Evolutionary conservation across 139 green algal genomes (phyloP).

Genomic region (Chlamydomonas sp.): DNA sequence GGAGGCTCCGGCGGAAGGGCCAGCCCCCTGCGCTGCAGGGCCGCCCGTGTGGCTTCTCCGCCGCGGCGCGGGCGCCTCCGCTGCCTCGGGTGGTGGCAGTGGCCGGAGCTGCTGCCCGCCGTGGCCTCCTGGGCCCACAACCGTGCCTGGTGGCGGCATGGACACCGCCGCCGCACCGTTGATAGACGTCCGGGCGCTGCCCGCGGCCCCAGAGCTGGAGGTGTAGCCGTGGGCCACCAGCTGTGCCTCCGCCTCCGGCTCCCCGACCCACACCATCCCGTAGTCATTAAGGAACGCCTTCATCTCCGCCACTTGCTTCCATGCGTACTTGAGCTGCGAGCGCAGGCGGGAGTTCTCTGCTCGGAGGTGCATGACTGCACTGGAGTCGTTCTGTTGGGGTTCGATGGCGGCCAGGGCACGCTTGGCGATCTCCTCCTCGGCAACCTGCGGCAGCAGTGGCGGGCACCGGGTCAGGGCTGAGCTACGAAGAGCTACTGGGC

Average conservation of each 20-base stretch:
- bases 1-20: neutral
- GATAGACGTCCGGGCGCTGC: neutral
- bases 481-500: neutral
- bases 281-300: constrained; percentile 74
- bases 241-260: constrained; percentile 22
- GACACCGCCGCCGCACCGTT: neutral
- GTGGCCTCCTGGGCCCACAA: neutral
- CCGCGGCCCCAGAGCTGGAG: neutral
- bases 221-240: constrained; percentile 9
- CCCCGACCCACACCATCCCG: constrained; percentile 69
- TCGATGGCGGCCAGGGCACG: constrained; percentile 15
- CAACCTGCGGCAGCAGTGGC: neutral
- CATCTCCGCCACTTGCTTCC: constrained; percentile 48
- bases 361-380: constrained; percentile 29
- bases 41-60: constrained; percentile 11
- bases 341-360: constrained; percentile 22
- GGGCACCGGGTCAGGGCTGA: neutral
- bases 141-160: no score
- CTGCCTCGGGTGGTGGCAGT: neutral
- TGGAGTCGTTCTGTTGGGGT: constrained; percentile 5
- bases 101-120: no score
- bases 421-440: constrained; percentile 48
- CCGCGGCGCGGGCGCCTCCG: neutral
- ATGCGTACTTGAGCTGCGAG: constrained; percentile 39
- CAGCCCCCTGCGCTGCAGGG: neutral